Conservation (phyloP, 345 rosid species). For the Eucalyptus viminalis region DNA sequence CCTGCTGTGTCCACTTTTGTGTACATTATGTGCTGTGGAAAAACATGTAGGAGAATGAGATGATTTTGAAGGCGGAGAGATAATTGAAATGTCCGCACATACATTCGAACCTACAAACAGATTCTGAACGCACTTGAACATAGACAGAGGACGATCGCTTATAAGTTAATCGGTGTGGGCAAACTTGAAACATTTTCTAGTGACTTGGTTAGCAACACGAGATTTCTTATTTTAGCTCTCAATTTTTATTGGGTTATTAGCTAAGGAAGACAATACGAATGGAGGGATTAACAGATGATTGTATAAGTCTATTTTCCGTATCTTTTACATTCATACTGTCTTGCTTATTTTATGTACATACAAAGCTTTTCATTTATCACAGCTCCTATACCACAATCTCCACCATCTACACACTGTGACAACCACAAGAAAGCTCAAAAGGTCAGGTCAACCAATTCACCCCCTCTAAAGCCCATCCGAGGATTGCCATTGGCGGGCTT, state of each 20-base stretch:
- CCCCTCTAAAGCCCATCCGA: not conserved
- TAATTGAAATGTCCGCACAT: not conserved
- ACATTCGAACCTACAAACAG: not conserved
- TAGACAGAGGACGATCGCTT: fast-evolving
- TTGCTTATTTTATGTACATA: not conserved
- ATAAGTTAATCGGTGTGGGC: not conserved
- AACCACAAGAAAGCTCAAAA: not conserved
- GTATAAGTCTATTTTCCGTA: not conserved
- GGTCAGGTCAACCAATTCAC: not conserved
- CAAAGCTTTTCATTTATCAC: not conserved
- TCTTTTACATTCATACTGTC: not conserved
- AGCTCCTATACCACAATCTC: not conserved
- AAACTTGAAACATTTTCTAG: not conserved
- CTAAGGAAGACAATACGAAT: not conserved
- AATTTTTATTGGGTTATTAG: not conserved
- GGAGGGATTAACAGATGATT: fast-evolving
- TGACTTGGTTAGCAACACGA: fast-evolving
- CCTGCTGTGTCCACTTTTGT: not conserved
- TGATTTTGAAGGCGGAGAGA: not conserved
- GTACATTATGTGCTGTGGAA: not conserved
- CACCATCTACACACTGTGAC: not conserved
- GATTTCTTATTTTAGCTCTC: not conserved
- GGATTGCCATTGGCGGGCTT: not conserved
- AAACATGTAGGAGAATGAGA: not conserved
- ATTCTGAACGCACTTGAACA: not conserved